These are phyloP conservation scores for Monilinia vaccinii-corymbosi DNA, from an alignment of 2,329 filamentous ascomycete species.

Conservation along the genomic window DNA sequence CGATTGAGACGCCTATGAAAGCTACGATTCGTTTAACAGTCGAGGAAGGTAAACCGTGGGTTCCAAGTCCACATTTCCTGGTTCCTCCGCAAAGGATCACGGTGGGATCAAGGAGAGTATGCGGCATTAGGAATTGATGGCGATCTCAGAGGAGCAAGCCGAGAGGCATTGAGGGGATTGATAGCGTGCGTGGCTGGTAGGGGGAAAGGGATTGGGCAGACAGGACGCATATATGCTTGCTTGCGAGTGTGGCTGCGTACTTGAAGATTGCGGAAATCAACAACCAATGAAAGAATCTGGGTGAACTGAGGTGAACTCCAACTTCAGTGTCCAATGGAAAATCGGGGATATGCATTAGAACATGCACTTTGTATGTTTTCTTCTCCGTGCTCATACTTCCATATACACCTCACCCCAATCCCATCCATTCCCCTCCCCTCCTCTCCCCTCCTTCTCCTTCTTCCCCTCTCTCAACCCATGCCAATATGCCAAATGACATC, in stretches of 20 bases:
- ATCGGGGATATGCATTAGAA: background rate
- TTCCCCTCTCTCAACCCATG: too few species aligned
- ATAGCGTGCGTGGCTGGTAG: slow-evolving; percentile 41
- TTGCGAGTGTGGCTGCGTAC: slow-evolving; percentile 41
- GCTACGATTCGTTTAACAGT: slow-evolving; percentile 41
- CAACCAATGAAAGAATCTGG: background rate
- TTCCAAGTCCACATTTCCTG: slow-evolving; percentile 38
- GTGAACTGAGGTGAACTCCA: background rate
- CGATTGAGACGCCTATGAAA: slow-evolving; percentile 44
- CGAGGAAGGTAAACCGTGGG: slow-evolving; percentile 37
- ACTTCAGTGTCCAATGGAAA: background rate
- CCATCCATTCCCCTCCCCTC: too few species aligned
- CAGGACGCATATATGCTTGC: slow-evolving; percentile 44
- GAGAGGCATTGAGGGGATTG: slow-evolving; percentile 39
- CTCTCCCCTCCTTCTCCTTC: too few species aligned
- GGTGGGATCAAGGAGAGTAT: slow-evolving; percentile 34
- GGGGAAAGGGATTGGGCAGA: slow-evolving; percentile 36
- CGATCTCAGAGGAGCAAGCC: slow-evolving; percentile 39
- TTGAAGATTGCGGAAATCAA: slow-evolving; percentile 40
- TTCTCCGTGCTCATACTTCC: too few species aligned
- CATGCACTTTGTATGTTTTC: background rate
- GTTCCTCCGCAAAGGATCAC: slow-evolving; percentile 26
- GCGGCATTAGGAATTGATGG: slow-evolving; percentile 39
- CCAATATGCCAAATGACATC: too few species aligned
- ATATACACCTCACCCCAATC: too few species aligned